Evolutionary conservation across 495 filamentous ascomycete species (phyloP).

Genomic region (Podospora sp.): DNA sequence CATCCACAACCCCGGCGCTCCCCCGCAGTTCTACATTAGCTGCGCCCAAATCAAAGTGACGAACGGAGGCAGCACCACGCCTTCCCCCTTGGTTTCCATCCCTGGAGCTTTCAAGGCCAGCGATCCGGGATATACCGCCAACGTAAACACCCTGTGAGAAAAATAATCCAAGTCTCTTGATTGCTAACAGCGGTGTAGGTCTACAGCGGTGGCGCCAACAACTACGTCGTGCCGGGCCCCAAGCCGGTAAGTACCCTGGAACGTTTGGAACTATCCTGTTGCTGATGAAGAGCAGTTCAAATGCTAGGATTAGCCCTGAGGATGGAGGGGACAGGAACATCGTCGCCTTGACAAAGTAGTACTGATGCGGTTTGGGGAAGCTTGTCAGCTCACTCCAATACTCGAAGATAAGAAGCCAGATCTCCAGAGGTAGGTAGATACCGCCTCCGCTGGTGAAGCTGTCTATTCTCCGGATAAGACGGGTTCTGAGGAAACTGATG

Average conservation of each 20-base stretch:
- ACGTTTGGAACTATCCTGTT: background rate
- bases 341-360: too few species aligned
- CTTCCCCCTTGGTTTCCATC: conserved; percentile 51
- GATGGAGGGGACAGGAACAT: too few species aligned
- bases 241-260: background rate
- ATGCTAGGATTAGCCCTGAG: too few species aligned
- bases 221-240: background rate
- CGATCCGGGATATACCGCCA: conserved; percentile 57
- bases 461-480: too few species aligned
- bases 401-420: too few species aligned
- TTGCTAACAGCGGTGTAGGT: background rate
- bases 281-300: background rate
- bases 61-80: conserved; percentile 51
- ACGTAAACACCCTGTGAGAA: conserved; percentile 28
- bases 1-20: conserved; percentile 59
- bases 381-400: too few species aligned
- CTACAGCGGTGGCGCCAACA: background rate
- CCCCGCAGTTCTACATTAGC: conserved; percentile 56
- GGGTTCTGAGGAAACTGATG: too few species aligned
- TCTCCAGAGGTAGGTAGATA: too few species aligned
- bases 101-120: conserved; percentile 57
- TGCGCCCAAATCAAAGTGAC: conserved; percentile 63
- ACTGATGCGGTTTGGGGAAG: too few species aligned
- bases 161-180: too few species aligned
- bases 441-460: too few species aligned